Evolutionary conservation across 257 asterid genomes (phyloP).

Genomic region (Capsicum pubescens): DNA sequence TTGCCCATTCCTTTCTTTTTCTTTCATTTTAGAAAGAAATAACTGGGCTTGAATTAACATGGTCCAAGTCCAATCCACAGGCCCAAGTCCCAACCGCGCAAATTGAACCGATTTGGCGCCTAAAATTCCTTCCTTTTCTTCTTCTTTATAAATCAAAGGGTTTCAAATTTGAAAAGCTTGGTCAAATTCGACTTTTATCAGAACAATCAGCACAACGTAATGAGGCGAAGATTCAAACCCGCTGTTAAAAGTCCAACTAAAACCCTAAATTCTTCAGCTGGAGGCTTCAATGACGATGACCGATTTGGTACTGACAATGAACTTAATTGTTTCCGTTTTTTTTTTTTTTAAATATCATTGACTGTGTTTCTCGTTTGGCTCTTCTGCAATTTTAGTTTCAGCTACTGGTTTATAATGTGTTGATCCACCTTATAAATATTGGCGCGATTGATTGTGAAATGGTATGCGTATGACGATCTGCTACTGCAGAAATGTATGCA

Average conservation of each 20-base stretch:
- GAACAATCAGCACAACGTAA: constrained; percentile 14
- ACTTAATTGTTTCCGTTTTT: background rate
- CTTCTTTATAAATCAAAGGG: background rate
- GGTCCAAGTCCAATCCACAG: background rate
- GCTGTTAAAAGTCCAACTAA: constrained; percentile 30
- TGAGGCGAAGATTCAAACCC: constrained; percentile 47
- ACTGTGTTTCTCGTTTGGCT: background rate
- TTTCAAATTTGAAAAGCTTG: constrained; percentile 7
- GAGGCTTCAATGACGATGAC: constrained; percentile 37
- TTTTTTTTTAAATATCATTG: too few relatives aligned
- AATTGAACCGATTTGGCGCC: constrained; percentile 33
- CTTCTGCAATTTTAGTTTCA: background rate
- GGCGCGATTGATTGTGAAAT: background rate
- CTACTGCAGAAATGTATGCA: background rate
- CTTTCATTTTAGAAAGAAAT: background rate
- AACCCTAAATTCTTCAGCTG: constrained; percentile 29
- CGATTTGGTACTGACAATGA: constrained; percentile 38
- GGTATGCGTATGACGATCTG: background rate
- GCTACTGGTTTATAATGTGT: background rate
- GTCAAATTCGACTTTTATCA: background rate
- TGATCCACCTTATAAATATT: background rate
- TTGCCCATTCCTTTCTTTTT: background rate
- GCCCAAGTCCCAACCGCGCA: background rate
- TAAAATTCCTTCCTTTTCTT: background rate
- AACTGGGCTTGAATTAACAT: background rate